These are phyloP conservation scores for Paraconiothyrium sp. DNA, from an alignment of 2,329 filamentous ascomycete species.

Conservation along the genomic window DNA sequence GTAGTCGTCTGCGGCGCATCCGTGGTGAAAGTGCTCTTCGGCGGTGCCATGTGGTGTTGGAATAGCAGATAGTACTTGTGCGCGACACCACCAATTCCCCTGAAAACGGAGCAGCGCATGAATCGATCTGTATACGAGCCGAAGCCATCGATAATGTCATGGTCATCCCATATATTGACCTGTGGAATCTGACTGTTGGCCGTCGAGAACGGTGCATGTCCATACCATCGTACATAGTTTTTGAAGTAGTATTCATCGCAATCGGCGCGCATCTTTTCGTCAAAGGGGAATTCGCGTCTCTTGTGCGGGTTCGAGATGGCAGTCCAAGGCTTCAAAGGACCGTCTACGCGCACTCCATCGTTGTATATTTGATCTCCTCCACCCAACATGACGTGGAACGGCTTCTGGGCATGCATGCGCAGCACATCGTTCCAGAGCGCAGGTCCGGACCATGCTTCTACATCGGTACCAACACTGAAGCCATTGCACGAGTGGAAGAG, in stretches of 20 bases:
- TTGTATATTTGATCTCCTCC: constrained; percentile 89
- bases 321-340: constrained; percentile 76
- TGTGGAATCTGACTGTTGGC: constrained; percentile 71
- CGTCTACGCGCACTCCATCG: constrained; percentile 82
- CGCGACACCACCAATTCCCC: constrained; percentile 69
- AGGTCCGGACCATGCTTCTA: constrained; percentile 69
- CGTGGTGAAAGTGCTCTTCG: constrained; percentile 84
- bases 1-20: constrained; percentile 67
- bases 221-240: constrained; percentile 74
- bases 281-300: constrained; percentile 68
- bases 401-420: constrained; percentile 66
- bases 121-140: constrained; percentile 73
- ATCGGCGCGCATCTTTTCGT: constrained; percentile 68
- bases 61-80: constrained; percentile 72
- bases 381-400: constrained; percentile 79
- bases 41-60: constrained; percentile 83
- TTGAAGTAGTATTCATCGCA: constrained; percentile 71
- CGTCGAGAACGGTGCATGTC: constrained; percentile 68
- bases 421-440: constrained; percentile 72
- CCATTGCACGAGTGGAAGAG: constrained; percentile 77
- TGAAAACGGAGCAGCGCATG: constrained; percentile 72
- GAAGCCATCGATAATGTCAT: constrained; percentile 74
- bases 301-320: constrained; percentile 68
- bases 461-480: constrained; percentile 72
- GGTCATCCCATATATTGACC: constrained; percentile 73